phyloP scores from a whole-genome alignment of 202 grass and related monocot species.

The Cymbopogon flexuosus region DNA sequence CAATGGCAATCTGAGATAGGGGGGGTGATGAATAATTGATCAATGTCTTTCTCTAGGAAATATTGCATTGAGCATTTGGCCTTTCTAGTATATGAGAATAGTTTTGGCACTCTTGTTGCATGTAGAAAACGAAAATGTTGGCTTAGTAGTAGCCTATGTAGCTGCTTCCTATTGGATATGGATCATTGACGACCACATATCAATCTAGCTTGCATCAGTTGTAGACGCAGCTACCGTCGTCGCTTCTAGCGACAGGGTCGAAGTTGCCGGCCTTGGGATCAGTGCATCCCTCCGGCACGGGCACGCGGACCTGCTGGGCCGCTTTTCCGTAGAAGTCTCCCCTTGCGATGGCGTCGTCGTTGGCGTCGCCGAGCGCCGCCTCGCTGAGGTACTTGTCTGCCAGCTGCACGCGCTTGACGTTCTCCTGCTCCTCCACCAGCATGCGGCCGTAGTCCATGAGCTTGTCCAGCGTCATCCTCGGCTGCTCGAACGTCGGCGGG shows the following conservation, averaged over 20 bases:
- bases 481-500: constrained; percentile 70
- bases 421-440: constrained; percentile 89
- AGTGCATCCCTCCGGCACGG: constrained; percentile 58
- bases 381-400: constrained; percentile 83
- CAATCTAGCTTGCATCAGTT: neutral
- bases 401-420: constrained; percentile 93
- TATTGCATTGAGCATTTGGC: too few species aligned
- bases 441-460: constrained; percentile 72
- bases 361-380: constrained; percentile 81
- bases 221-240: constrained; percentile 64
- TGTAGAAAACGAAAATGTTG: too few species aligned
- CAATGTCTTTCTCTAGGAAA: too few species aligned
- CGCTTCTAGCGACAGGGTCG: constrained; percentile 60
- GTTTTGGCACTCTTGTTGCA: too few species aligned
- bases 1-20: too few species aligned
- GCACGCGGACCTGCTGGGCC: constrained; percentile 50
- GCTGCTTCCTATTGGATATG: too few species aligned
- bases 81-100: too few species aligned
- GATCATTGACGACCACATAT: too few species aligned
- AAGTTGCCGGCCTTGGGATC: constrained; percentile 48
- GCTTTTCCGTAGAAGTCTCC: constrained; percentile 43
- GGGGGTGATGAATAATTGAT: too few species aligned
- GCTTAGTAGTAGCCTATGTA: too few species aligned
- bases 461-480: constrained; percentile 57
- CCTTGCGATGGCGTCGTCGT: constrained; percentile 42